Base-by-base conservation (phyloP, 768 basidiomycete genomes). In the Lactarius sanguifluus region DNA sequence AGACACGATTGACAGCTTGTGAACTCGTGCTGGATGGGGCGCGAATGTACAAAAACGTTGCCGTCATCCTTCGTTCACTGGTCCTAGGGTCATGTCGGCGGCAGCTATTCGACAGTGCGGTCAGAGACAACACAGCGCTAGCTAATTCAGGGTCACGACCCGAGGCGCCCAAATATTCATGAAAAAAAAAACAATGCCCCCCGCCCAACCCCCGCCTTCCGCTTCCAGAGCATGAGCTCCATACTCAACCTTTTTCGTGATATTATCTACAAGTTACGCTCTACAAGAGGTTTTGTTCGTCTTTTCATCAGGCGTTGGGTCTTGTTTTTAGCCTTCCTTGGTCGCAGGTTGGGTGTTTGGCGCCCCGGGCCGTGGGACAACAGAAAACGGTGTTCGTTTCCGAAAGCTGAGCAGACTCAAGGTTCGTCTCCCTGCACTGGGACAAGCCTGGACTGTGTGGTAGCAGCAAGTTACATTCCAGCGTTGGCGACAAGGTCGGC, bases 271-370 rank as follows among this genome's bases (percentile, higher is more conserved):
- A 55, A 36, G 36, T 38, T 65, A 28, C 59, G 59, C 28, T 20
- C 45, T 65, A n/a, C 40, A 20, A 34, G 34, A 57, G 25, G 25
- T 55, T 40, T 47, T 23, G 32, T 56, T n/a, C 13, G 13, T 4
- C 23, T 16, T 25, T 30, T 43, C 20, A 38, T 52, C 9, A n/a
- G 4, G 43, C 54, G 25, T 34, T 56, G 55, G 54, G 45, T 34
- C 18, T 50, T 50, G 23, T 34, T 60, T 32, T 65, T 65, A 30
- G 20, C 59, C 23, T 20, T 56, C 41, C 59, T 65, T 3, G 23
- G 59, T 60, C 64, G 59, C 41, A 56, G 34, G 52, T 61, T 61
- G 18, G 16, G 30, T 20, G 8, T 15, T 10, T 65, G 52, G 54
- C 52, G 41, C 13, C 43, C n/a, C n/a, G n/a, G n/a, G n/a, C n/a